A percentile compares a stretch with the other conserved stretches of the same genome.
phyloP scores from a whole-genome alignment of 1,284 basidiomycete species.

The Coriolopsis trogii region DNA sequence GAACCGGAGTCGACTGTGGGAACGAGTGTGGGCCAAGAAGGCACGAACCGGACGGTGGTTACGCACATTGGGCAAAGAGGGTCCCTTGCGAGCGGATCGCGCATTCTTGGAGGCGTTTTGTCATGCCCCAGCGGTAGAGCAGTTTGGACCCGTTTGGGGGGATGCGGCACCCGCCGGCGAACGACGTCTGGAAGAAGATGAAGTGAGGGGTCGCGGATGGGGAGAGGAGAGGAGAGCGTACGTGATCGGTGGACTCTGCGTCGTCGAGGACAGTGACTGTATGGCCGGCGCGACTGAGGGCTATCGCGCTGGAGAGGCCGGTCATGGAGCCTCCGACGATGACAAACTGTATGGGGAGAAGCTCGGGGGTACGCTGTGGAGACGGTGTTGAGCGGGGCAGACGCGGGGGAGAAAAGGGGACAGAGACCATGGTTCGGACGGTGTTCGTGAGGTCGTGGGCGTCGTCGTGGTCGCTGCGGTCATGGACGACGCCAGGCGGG shows the following conservation, averaged over 20 bases:
- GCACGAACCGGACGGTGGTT: background rate
- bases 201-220: background rate
- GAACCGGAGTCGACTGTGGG: conserved; percentile 29
- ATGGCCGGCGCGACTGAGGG: conserved; percentile 34
- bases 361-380: background rate
- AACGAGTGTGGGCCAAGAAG: background rate
- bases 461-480: too few species aligned
- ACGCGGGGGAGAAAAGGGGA: too few species aligned
- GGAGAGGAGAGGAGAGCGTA: conserved; percentile 5
- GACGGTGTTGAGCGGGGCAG: too few species aligned
- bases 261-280: conserved; percentile 35
- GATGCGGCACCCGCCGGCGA: conserved; percentile 28
- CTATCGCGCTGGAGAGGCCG: conserved; percentile 34
- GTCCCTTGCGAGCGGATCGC: conserved; percentile 17
- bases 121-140: conserved; percentile 34
- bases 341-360: conserved; percentile 32
- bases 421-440: too few species aligned
- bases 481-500: too few species aligned
- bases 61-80: conserved; percentile 20
- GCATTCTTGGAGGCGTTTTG: conserved; percentile 23
- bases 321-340: conserved; percentile 35
- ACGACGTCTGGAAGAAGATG: conserved; percentile 14
- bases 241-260: conserved; percentile 18
- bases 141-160: conserved; percentile 34
- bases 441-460: too few species aligned